phyloP scores from a whole-genome alignment of 495 filamentous ascomycete species.

The Xylaria curta region DNA sequence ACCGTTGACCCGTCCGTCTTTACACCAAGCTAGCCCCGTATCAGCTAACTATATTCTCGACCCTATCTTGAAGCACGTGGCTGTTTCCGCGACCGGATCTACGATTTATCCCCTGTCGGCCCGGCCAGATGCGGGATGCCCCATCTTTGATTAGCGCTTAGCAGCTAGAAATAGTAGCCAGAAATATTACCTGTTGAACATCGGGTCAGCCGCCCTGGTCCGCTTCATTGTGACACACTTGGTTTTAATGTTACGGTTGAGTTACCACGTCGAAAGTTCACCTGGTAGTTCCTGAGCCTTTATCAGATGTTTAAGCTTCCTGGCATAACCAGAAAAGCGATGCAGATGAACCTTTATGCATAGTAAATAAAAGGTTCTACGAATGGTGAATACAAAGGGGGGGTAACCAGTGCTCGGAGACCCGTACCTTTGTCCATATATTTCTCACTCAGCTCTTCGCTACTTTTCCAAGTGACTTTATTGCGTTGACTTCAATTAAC shows the following conservation, averaged over 20 bases:
- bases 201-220: background rate
- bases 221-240: background rate
- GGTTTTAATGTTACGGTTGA: no score
- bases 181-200: background rate
- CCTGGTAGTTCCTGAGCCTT: background rate
- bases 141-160: background rate
- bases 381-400: no score
- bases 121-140: constrained; percentile 12
- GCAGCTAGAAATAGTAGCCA: background rate
- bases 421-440: no score
- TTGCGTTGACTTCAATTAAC: no score
- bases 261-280: background rate
- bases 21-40: background rate
- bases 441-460: no score
- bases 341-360: no score
- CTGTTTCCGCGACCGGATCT: constrained; percentile 1
- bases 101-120: background rate
- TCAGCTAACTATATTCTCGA: background rate
- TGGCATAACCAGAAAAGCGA: background rate
- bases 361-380: no score
- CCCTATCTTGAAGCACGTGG: background rate
- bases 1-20: no score
- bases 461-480: no score
- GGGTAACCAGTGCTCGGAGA: no score
- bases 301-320: background rate